Percentiles rank a stretch among this genome's conserved stretches.
Conservation (phyloP, 225 moss, liverwort and hornwort genomes). For the Lunularia cruciata region DNA sequence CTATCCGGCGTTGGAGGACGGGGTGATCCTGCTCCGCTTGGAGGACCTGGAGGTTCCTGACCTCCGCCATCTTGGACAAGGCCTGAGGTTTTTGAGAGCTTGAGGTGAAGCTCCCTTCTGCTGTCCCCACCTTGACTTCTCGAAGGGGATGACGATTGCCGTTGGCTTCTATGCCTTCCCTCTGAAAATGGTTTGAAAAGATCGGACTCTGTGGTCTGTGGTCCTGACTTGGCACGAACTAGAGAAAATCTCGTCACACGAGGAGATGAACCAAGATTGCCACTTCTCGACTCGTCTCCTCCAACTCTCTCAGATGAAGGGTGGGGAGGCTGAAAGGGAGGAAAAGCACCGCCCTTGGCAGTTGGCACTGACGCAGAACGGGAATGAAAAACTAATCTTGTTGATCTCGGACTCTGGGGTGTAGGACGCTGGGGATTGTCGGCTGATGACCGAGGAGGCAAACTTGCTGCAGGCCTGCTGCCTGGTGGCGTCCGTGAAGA, state of each 20-base stretch:
- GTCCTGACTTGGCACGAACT: constrained; percentile 26
- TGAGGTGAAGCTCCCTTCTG: constrained; percentile 11
- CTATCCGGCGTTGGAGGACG: constrained; percentile 29
- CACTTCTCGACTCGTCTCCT: neutral
- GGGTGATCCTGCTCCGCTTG: constrained; percentile 44
- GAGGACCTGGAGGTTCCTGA: constrained; percentile 35
- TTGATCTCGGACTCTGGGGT: neutral
- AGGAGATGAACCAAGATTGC: constrained; percentile 4
- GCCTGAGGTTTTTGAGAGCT: constrained; percentile 25
- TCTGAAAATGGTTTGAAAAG: constrained; percentile 42
- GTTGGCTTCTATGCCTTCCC: constrained; percentile 6
- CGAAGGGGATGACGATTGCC: neutral
- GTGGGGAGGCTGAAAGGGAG: constrained; percentile 3
- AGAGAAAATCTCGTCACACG: constrained; percentile 10
- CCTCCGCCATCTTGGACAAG: constrained; percentile 23
- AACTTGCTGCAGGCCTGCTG: constrained; percentile 5
- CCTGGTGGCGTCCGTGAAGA: neutral
- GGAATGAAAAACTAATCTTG: constrained; percentile 8
- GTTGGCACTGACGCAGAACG: constrained; percentile 17
- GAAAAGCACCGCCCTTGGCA: constrained; percentile 6
- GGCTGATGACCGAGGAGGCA: constrained; percentile 4
- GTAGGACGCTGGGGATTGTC: neutral
- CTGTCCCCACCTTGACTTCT: neutral
- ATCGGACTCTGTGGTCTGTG: constrained; percentile 34
- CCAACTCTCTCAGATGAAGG: constrained; percentile 17